Percentiles rank a stretch among this genome's conserved stretches.
Conservation (phyloP, 345 rosid genomes). For the Geranium brycei region DNA sequence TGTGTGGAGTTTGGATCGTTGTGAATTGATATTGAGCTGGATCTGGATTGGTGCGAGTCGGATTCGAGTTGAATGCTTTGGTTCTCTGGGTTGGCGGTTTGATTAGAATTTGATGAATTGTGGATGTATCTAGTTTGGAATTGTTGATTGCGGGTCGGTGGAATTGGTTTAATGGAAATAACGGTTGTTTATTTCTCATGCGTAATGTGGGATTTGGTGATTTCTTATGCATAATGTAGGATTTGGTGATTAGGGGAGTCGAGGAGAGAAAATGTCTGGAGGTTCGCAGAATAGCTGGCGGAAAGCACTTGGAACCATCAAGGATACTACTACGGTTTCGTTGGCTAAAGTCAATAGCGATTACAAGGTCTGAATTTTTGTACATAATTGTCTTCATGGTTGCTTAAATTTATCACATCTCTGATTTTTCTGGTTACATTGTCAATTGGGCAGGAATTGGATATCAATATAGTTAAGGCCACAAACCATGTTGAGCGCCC, state of each 20-base stretch:
- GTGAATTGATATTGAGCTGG: neutral
- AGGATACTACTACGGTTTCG: constrained; percentile 96
- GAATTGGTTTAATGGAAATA: neutral
- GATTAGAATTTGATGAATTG: neutral
- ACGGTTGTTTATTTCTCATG: neutral
- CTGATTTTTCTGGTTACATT: constrained; percentile 6
- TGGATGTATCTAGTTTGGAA: neutral
- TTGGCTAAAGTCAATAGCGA: constrained; percentile 97
- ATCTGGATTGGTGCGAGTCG: neutral
- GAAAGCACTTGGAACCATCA: constrained; percentile 90
- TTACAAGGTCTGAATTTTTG: constrained; percentile 46
- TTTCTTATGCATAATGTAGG: constrained; percentile 10
- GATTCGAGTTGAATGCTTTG: neutral
- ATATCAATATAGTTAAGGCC: constrained; percentile 84
- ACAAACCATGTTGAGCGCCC: constrained; percentile 92
- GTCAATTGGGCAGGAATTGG: constrained; percentile 54
- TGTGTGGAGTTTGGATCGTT: too few species aligned
- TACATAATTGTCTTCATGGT: neutral
- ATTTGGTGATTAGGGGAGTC: constrained; percentile 19
- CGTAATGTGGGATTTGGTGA: constrained; percentile 13
- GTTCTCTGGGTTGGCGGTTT: neutral
- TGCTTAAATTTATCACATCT: neutral
- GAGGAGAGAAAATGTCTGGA: constrained; percentile 65
- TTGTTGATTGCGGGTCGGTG: neutral
- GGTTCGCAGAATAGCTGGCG: constrained; percentile 80